Evolutionary conservation across 2,329 filamentous ascomycete species (phyloP).

Genomic region (Alternaria viburni): DNA sequence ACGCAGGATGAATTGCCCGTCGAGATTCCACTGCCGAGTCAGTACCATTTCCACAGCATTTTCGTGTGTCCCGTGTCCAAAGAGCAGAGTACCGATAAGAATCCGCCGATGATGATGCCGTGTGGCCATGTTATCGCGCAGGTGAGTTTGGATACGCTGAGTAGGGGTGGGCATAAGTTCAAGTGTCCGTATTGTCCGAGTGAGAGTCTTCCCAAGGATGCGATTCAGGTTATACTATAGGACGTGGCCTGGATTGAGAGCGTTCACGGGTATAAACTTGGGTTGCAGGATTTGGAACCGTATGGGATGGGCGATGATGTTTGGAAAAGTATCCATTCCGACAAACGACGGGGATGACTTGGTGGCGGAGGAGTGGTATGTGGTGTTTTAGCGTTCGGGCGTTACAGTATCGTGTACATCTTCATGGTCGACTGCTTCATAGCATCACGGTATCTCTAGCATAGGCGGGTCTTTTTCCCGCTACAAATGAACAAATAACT

Average conservation of each 20-base stretch:
- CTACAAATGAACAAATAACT: too few species aligned
- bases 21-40: conserved; percentile 69
- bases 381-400: background rate
- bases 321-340: background rate
- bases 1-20: conserved; percentile 87
- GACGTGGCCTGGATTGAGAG: background rate
- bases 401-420: background rate
- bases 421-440: background rate
- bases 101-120: conserved; percentile 95
- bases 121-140: conserved; percentile 93
- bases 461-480: background rate
- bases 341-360: background rate
- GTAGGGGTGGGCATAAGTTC: conserved; percentile 74
- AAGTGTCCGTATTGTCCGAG: conserved; percentile 96
- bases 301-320: background rate
- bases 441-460: background rate
- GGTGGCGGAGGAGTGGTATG: background rate
- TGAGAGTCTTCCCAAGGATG: conserved; percentile 80
- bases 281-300: background rate
- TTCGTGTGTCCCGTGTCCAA: conserved; percentile 98
- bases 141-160: conserved; percentile 79
- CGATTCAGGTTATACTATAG: conserved; percentile 52
- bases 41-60: conserved; percentile 85
- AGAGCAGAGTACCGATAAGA: conserved; percentile 89
- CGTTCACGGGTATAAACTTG: background rate